phyloP scores from a whole-genome alignment of 495 filamentous ascomycete genomes.

The Xanthoparmelia taractica region DNA sequence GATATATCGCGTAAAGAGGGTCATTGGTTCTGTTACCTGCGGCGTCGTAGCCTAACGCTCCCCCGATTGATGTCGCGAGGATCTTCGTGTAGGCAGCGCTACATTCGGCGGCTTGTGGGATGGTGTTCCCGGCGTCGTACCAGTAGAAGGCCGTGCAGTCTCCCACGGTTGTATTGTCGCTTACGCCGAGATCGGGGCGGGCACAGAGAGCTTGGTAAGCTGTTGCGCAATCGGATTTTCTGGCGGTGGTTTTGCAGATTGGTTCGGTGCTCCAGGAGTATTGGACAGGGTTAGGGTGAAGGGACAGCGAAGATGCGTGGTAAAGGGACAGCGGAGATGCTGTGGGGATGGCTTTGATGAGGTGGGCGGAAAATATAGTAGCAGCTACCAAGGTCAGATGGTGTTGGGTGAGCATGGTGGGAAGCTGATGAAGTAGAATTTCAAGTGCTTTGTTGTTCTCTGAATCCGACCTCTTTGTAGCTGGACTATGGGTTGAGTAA shows the following conservation, averaged over 20 bases:
- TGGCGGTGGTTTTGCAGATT: not conserved
- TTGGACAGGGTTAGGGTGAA: not conserved
- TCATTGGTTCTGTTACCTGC: not conserved
- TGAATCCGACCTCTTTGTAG: not conserved
- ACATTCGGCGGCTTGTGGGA: constrained; percentile 3
- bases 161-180: constrained; percentile 7
- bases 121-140: constrained; percentile 9
- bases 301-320: not conserved
- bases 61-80: constrained; percentile 2
- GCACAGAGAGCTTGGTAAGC: constrained; percentile 1
- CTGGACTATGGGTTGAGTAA: not conserved
- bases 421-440: not conserved
- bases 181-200: not conserved
- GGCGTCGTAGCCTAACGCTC: constrained; percentile 10
- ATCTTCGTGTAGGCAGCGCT: constrained; percentile 4
- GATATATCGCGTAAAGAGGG: constrained; percentile 11
- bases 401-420: not conserved
- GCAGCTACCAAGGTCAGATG: not conserved
- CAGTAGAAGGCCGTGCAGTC: constrained; percentile 14
- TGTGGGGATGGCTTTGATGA: not conserved
- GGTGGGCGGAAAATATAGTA: not conserved
- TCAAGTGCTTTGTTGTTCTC: not conserved
- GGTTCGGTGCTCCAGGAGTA: constrained; percentile 4
- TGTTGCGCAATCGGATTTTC: not conserved
- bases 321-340: not conserved